Percentiles rank a stretch among this genome's conserved stretches.
These are phyloP conservation scores for Coix lacrymajobi DNA, from an alignment of 176 grass and related monocot genomes.

Conservation along the genomic window DNA sequence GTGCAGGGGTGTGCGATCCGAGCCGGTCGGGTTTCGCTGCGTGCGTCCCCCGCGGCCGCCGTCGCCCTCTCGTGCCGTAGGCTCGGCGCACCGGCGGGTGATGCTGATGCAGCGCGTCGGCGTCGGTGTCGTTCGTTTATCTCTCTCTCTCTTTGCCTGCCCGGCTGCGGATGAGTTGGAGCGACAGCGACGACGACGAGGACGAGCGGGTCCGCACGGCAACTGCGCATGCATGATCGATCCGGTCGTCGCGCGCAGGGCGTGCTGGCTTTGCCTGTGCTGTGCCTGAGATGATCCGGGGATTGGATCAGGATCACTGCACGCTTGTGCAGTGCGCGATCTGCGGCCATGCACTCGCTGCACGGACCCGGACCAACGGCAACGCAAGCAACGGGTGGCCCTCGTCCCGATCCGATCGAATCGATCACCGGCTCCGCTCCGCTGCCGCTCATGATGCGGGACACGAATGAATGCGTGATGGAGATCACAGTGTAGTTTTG, in stretches of 20 bases:
- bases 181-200: not conserved
- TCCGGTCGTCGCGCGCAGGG: not conserved
- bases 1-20: no score
- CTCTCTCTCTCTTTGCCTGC: no score
- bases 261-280: no score
- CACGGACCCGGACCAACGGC: not conserved
- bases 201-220: not conserved
- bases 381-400: no score
- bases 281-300: not conserved
- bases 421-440: not conserved
- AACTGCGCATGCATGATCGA: not conserved
- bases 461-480: not conserved
- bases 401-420: slow-evolving; percentile 6
- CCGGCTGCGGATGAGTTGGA: slow-evolving; percentile 5
- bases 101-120: not conserved
- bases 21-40: not conserved
- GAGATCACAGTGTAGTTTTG: not conserved
- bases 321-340: not conserved
- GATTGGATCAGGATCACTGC: not conserved
- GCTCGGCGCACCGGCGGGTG: not conserved
- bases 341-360: not conserved
- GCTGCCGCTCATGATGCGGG: not conserved
- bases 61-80: no score
- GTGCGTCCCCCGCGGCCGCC: no score
- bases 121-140: not conserved